Evolutionary conservation across 176 grass and related monocot species (phyloP), one percentile per base, ranked within the genome.

Genomic region (Alloteropsis semialata): DNA sequence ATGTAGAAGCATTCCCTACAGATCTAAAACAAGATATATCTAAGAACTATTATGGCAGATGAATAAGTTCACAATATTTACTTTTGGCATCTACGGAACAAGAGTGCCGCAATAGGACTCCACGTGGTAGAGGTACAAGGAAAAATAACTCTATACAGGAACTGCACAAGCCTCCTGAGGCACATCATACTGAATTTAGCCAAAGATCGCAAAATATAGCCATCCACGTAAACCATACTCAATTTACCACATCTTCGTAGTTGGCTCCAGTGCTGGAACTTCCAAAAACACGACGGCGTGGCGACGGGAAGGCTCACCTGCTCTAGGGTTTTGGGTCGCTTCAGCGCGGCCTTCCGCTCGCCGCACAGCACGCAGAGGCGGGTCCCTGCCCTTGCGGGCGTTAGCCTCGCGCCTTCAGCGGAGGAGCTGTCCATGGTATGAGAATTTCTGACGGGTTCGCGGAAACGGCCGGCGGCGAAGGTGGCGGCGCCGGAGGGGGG

Each of bases 311-410:
- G 15, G 10, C 43, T 30, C 44, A 92, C 90, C 87, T 94, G 84
- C 77, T 98, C 90, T 86, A 94, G 75, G 76, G 96, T 96, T 93
- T 99, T 99, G 62, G 93, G 93, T 19, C 89, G 87, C 81, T 91
- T 98, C 65, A 98, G 66, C 42, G 85, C 89, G 12, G 96, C 88
- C 87, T 90, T 93, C 68, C 74, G 79, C 87, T 99, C 82, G 72
- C 85, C 83, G 68, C 91, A 99, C 65, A 87, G 63, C 22, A 71
- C 81, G 79, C 91, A 98, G 39, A 90, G 85, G 65, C 72, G 92
- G 58, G 58, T 88, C 66, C 51, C 60, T 4, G 86, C 82, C 63
- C 82, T 85, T 19, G 72, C 5, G 11, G 72, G 77, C n/a, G 54
- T 48, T 0, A 12, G 8, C 73, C 17, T 75, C 24, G 24, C 17